These are phyloP conservation scores for Fragaria ananassa DNA, from an alignment of 306 rosid genomes.

Conservation along the genomic window DNA sequence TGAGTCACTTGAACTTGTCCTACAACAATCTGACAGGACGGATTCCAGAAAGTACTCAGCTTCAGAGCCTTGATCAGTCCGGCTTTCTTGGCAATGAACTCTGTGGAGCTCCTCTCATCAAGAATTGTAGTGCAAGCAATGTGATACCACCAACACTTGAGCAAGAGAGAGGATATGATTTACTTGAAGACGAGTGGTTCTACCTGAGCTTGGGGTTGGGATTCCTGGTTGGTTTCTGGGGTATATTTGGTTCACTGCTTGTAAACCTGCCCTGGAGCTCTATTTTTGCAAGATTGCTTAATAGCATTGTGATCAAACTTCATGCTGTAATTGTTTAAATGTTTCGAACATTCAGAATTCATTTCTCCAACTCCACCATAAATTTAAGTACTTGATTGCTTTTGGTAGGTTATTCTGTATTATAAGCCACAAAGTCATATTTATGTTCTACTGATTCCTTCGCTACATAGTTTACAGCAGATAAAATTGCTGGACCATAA, in stretches of 20 bases:
- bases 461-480: no score
- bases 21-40: not conserved
- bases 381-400: no score
- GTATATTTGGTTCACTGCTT: not conserved
- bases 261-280: slow-evolving; percentile 8
- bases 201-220: slow-evolving; percentile 20
- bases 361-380: no score
- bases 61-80: not conserved
- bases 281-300: not conserved
- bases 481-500: no score
- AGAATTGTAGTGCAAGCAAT: not conserved
- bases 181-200: not conserved
- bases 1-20: slow-evolving; percentile 17
- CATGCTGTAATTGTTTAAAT: not conserved
- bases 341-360: no score
- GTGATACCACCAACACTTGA: not conserved
- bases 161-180: slow-evolving; percentile 16
- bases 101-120: not conserved
- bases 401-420: no score
- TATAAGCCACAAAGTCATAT: no score
- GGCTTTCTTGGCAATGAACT: not conserved
- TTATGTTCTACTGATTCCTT: no score
- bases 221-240: slow-evolving; percentile 12
- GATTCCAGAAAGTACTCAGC: slow-evolving; percentile 4
- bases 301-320: not conserved